These are phyloP conservation scores for Metarhizium robertsii DNA, from an alignment of 2,329 filamentous ascomycete genomes.

Conservation along the genomic window DNA sequence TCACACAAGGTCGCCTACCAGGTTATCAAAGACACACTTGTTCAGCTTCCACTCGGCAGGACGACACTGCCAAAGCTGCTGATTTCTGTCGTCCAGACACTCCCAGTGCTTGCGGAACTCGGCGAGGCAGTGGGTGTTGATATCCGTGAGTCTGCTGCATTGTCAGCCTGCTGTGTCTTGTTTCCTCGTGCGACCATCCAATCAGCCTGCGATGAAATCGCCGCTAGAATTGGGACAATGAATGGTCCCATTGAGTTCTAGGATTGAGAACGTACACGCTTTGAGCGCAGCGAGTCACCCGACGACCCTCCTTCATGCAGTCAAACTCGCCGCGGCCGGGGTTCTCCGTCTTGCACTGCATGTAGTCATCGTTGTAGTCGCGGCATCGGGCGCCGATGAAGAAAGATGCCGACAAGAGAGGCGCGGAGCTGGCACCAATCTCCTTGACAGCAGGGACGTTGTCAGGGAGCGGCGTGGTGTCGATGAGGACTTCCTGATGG, in stretches of 20 bases:
- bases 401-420: conserved; percentile 83
- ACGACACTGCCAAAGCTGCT: conserved; percentile 93
- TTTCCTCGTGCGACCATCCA: background rate
- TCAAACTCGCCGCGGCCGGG: conserved; percentile 86
- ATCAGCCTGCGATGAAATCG: background rate
- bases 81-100: conserved; percentile 95
- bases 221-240: background rate
- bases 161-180: conserved; percentile 4
- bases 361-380: conserved; percentile 97
- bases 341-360: conserved; percentile 97
- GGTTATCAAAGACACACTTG: conserved; percentile 89
- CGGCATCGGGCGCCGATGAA: conserved; percentile 96
- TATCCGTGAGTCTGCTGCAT: conserved; percentile 66
- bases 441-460: conserved; percentile 89
- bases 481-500: conserved; percentile 86
- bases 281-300: conserved; percentile 91
- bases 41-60: conserved; percentile 82
- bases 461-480: conserved; percentile 90
- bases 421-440: conserved; percentile 86
- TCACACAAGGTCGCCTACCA: conserved; percentile 51
- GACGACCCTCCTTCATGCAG: conserved; percentile 91
- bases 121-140: conserved; percentile 88
- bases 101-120: conserved; percentile 93
- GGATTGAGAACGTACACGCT: conserved; percentile 66
- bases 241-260: background rate